Percentiles rank a stretch among this genome's conserved stretches.
These are phyloP conservation scores for Colletotrichum neosansevieriae DNA, from an alignment of 2,329 filamentous ascomycete genomes.

Conservation along the genomic window DNA sequence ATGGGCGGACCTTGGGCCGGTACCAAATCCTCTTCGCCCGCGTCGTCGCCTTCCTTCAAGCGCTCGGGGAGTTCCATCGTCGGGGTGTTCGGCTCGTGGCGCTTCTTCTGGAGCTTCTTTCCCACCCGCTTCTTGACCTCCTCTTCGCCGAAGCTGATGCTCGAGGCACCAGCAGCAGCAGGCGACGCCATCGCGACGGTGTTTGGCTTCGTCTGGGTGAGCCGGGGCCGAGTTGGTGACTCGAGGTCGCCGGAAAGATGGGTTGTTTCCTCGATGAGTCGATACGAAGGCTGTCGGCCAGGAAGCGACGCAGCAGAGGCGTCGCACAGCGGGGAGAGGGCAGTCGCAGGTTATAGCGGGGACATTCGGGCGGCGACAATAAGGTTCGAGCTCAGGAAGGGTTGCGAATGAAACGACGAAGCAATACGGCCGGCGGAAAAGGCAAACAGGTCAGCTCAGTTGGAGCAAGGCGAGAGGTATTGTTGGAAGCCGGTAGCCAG, in stretches of 20 bases:
- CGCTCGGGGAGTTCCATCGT: constrained; percentile 66
- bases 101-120: constrained; percentile 60
- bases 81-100: constrained; percentile 51
- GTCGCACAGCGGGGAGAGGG: constrained; percentile 18
- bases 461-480: neutral
- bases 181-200: constrained; percentile 32
- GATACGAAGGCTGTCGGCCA: neutral
- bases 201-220: constrained; percentile 27
- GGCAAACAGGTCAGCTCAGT: neutral
- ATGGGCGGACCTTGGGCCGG: constrained; percentile 60
- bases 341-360: constrained; percentile 31
- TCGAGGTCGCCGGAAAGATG: neutral
- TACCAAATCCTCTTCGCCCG: constrained; percentile 60
- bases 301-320: neutral
- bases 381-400: constrained; percentile 25
- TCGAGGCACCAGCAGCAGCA: constrained; percentile 29
- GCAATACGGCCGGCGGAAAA: neutral
- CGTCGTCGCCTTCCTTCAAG: constrained; percentile 63
- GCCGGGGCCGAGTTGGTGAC: constrained; percentile 7
- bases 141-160: constrained; percentile 50
- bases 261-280: neutral
- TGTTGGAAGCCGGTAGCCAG: neutral
- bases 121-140: constrained; percentile 54
- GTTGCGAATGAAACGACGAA: constrained; percentile 6
- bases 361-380: constrained; percentile 34